Evolutionary conservation across 2,329 filamentous ascomycete genomes (phyloP).

Genomic region (Tolypocladium cylindrosporum): DNA sequence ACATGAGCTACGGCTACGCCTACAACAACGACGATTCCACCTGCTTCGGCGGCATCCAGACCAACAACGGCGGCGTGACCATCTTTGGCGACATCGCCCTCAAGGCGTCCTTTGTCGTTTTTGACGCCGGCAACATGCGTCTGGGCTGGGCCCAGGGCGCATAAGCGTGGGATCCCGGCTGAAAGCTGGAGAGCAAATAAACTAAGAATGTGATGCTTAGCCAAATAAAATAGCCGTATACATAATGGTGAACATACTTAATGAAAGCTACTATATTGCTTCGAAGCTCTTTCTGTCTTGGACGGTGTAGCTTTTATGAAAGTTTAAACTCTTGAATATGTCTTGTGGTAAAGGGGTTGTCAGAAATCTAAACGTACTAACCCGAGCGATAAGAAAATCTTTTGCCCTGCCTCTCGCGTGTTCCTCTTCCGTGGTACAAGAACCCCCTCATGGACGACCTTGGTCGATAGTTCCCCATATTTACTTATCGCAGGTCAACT

Average conservation of each 20-base stretch:
- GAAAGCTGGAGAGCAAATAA: neutral
- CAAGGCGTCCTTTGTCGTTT: slow-evolving; percentile 48
- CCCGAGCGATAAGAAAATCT: too few relatives aligned
- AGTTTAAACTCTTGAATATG: too few relatives aligned
- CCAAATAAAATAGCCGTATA: neutral
- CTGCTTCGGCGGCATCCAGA: slow-evolving; percentile 60
- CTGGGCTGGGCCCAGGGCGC: slow-evolving; percentile 18
- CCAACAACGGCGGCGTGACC: slow-evolving; percentile 28
- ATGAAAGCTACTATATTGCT: too few relatives aligned
- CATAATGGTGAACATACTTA: neutral
- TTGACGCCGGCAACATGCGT: slow-evolving; percentile 42
- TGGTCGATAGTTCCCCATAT: too few relatives aligned
- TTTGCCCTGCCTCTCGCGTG: too few relatives aligned
- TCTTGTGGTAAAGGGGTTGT: too few relatives aligned
- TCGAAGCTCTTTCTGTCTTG: too few relatives aligned
- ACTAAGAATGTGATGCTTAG: neutral
- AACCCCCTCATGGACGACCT: too few relatives aligned
- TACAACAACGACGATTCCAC: slow-evolving; percentile 14
- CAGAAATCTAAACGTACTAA: too few relatives aligned
- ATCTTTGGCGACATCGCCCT: slow-evolving; percentile 54
- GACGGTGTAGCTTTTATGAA: too few relatives aligned
- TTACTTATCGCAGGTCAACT: too few relatives aligned
- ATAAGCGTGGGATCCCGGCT: neutral
- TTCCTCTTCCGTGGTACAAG: too few relatives aligned
- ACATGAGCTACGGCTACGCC: neutral